Percentiles rank a stretch among this genome's conserved stretches.
These are phyloP conservation scores for Anacardium occidentale DNA, from an alignment of 345 rosid genomes.

Conservation along the genomic window DNA sequence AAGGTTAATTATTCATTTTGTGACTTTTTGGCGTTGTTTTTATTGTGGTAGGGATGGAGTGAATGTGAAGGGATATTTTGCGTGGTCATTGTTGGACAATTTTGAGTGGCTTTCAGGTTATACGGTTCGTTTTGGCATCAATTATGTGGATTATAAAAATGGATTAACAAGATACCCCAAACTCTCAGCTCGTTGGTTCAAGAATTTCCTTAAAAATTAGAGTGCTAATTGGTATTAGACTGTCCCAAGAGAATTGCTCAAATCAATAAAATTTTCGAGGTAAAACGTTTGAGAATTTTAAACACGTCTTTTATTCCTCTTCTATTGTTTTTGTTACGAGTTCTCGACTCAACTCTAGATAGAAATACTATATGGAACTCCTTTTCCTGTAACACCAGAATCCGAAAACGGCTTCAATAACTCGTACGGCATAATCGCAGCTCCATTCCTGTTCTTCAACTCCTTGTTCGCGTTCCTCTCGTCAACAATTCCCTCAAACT, in stretches of 20 bases:
- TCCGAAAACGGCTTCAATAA: conserved; percentile 46
- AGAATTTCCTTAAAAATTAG: conserved; percentile 29
- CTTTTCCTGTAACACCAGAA: conserved; percentile 47
- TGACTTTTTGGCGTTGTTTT: not conserved
- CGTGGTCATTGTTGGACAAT: conserved; percentile 58
- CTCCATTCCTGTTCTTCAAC: conserved; percentile 42
- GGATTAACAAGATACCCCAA: conserved; percentile 42
- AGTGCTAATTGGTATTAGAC: not conserved
- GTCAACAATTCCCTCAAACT: conserved; percentile 39
- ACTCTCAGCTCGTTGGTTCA: conserved; percentile 29
- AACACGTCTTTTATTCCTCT: not conserved
- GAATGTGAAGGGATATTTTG: conserved; percentile 45
- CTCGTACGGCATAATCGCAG: conserved; percentile 42
- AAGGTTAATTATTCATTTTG: not conserved
- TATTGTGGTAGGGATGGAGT: conserved; percentile 34
- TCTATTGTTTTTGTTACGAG: too few relatives aligned
- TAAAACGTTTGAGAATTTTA: too few relatives aligned
- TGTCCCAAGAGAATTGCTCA: not conserved
- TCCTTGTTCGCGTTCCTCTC: conserved; percentile 29
- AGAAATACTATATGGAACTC: conserved; percentile 37
- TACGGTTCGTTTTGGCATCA: conserved; percentile 39
- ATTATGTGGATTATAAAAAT: conserved; percentile 36
- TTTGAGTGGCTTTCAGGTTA: conserved; percentile 49
- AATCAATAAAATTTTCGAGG: not conserved
- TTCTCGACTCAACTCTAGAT: conserved; percentile 13